These are phyloP conservation scores for Thalassiosira exigua DNA, from an alignment of 352 stramenopile species.

Conservation along the genomic window DNA sequence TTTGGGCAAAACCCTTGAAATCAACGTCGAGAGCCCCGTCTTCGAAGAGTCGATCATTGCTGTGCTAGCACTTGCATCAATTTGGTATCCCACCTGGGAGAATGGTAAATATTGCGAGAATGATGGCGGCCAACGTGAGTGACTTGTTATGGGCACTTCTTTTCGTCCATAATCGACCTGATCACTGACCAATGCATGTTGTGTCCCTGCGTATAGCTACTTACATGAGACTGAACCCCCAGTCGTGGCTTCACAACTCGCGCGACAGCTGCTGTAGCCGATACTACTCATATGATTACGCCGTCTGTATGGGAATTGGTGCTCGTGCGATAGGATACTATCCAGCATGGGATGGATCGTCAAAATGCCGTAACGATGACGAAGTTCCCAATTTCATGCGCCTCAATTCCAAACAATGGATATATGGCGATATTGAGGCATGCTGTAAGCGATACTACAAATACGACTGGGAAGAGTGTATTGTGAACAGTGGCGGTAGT, in stretches of 20 bases:
- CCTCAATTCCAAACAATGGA: constrained; percentile 13
- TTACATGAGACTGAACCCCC: background rate
- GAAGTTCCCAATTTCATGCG: constrained; percentile 18
- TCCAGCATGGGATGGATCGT: constrained; percentile 2
- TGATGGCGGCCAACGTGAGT: constrained; percentile 29
- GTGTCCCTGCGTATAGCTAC: background rate
- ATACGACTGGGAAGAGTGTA: constrained; percentile 15
- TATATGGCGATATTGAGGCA: constrained; percentile 9
- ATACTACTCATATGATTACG: constrained; percentile 6
- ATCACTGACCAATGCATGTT: background rate
- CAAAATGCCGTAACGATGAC: background rate
- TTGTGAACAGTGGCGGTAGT: background rate
- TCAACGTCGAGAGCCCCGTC: constrained; percentile 16
- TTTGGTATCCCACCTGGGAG: constrained; percentile 45
- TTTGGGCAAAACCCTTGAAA: constrained; percentile 4
- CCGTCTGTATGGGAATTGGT: background rate
- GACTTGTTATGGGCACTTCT: background rate
- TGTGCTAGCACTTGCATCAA: background rate
- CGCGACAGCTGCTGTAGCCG: constrained; percentile 14
- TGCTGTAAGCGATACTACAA: constrained; percentile 20
- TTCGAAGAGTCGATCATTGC: background rate
- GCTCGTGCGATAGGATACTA: background rate
- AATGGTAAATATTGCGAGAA: constrained; percentile 39
- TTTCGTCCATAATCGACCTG: background rate
- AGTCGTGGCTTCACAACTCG: constrained; percentile 6